These are phyloP conservation scores for Leccinum incarnatum DNA, from an alignment of 768 basidiomycete genomes.

Conservation along the genomic window DNA sequence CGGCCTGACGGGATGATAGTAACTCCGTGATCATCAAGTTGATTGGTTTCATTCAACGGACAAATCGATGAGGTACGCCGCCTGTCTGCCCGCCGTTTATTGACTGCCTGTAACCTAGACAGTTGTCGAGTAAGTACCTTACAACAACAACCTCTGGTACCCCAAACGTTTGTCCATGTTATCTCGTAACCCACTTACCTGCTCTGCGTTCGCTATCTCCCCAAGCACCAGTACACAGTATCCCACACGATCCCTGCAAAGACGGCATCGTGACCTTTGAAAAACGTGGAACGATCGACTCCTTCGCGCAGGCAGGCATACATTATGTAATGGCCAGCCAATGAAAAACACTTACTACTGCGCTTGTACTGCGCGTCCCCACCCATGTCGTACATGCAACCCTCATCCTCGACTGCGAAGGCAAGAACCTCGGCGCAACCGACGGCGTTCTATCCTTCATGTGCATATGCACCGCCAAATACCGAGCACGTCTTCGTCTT, in stretches of 20 bases:
- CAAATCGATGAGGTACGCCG: slow-evolving; percentile 36
- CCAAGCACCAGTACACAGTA: too few species aligned
- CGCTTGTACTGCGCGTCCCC: slow-evolving; percentile 14
- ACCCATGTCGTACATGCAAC: slow-evolving; percentile 16
- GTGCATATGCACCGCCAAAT: slow-evolving; percentile 31
- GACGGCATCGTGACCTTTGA: too few species aligned
- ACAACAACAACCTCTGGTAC: not conserved
- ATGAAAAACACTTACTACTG: slow-evolving; percentile 13
- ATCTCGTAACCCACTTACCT: too few species aligned
- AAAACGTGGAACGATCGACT: too few species aligned
- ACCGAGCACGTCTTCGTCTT: slow-evolving; percentile 36
- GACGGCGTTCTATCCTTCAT: slow-evolving; percentile 36
- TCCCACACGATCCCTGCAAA: too few species aligned
- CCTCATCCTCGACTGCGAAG: slow-evolving; percentile 39
- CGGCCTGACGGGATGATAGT: slow-evolving; percentile 27
- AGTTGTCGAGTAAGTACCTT: not conserved
- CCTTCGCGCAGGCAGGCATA: too few species aligned
- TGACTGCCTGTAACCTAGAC: not conserved
- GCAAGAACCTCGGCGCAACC: slow-evolving; percentile 30
- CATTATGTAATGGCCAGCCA: not conserved
- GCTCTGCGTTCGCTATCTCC: too few species aligned
- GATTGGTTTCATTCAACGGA: slow-evolving; percentile 31
- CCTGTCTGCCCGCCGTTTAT: not conserved
- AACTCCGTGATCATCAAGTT: not conserved
- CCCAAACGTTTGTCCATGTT: too few species aligned